phyloP scores from a whole-genome alignment of 1,284 basidiomycete species.

The Spongispora temasekensis region DNA sequence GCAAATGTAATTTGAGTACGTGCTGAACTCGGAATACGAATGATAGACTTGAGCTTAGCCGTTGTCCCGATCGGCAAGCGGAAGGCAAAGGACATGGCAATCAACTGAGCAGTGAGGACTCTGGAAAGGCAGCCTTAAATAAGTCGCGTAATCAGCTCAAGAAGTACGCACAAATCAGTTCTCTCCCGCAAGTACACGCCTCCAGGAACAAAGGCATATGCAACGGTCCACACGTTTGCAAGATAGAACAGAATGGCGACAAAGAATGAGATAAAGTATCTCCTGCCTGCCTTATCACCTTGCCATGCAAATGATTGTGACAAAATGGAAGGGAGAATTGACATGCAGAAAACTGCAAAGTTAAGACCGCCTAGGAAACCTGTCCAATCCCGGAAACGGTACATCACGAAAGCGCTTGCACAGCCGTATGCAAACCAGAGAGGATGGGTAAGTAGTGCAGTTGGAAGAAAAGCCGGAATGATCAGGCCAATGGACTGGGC shows the following conservation, averaged over 20 bases:
- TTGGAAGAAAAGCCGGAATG: conserved; percentile 41
- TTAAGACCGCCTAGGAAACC: conserved; percentile 75
- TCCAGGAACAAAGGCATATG: conserved; percentile 93
- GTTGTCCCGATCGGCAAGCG: conserved; percentile 35
- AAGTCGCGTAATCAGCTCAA: neutral
- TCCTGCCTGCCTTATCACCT: conserved; percentile 43
- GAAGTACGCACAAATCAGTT: conserved; percentile 62
- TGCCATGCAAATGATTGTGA: conserved; percentile 39
- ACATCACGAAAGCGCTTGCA: conserved; percentile 58
- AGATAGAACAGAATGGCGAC: conserved; percentile 68
- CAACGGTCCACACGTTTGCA: conserved; percentile 81
- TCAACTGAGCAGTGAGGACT: conserved; percentile 53
- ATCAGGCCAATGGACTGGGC: conserved; percentile 61
- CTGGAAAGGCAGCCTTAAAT: conserved; percentile 34
- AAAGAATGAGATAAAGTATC: conserved; percentile 60
- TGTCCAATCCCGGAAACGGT: conserved; percentile 67
- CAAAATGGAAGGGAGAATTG: conserved; percentile 58
- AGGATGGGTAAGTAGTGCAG: conserved; percentile 43
- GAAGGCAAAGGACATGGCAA: conserved; percentile 51
- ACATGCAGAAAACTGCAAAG: conserved; percentile 69
- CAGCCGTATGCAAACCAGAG: conserved; percentile 54
- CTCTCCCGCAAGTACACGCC: conserved; percentile 80
- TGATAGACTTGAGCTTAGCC: neutral
- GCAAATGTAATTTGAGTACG: conserved; percentile 29
- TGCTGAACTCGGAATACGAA: conserved; percentile 15